Conservation (phyloP, 371 early-diverging fungal species). For the Mucor mucedo region DNA sequence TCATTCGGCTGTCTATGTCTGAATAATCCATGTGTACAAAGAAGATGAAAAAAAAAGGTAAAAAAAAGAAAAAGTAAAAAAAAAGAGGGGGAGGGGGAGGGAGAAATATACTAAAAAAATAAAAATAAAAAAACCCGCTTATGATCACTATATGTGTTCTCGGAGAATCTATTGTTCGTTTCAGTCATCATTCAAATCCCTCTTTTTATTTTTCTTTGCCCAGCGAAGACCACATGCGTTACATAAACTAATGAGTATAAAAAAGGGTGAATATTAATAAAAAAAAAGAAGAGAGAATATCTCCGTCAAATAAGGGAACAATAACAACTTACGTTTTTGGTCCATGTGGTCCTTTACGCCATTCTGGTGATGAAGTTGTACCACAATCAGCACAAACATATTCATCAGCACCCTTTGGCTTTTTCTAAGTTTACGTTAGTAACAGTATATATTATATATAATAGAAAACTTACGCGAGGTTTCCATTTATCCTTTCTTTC, state of each 20-base stretch:
- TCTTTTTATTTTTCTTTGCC: constrained; percentile 41
- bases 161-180: constrained; percentile 7
- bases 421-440: constrained; percentile 24
- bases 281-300: not conserved
- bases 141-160: not conserved
- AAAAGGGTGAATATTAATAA: not conserved
- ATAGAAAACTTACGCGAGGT: constrained; percentile 23
- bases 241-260: constrained; percentile 35
- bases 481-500: constrained; percentile 34
- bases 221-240: constrained; percentile 59
- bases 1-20: constrained; percentile 17
- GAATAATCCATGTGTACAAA: constrained; percentile 2
- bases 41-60: constrained; percentile 9
- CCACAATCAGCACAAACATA: constrained; percentile 65
- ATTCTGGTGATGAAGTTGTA: constrained; percentile 79
- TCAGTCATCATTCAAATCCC: constrained; percentile 33
- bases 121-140: not conserved
- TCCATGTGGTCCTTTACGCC: constrained; percentile 82
- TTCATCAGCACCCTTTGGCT: constrained; percentile 44
- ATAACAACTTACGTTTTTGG: constrained; percentile 54
- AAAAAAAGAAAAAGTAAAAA: constrained; percentile 9
- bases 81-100: constrained; percentile 6
- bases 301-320: not conserved
- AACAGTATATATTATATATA: not conserved
- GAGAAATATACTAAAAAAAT: constrained; percentile 13